Percentiles rank a stretch among this genome's conserved stretches.
Evolutionary conservation across 73 alveolate species (phyloP).

Genomic region (Paramecium caudatum): DNA sequence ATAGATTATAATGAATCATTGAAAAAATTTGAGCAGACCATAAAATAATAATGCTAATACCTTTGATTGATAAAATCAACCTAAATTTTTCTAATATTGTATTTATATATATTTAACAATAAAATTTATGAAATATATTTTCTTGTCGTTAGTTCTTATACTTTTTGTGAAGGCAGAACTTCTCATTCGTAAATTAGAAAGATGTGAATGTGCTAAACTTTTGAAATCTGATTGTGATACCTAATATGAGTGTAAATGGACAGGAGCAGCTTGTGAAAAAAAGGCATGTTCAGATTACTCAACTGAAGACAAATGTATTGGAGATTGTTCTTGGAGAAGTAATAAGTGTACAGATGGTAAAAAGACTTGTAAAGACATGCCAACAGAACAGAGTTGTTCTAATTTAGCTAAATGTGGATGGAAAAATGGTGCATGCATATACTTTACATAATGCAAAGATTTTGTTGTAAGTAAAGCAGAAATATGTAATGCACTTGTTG

Average conservation of each 20-base stretch:
- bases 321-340: slow-evolving; percentile 26
- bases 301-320: slow-evolving; percentile 23
- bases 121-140: too few relatives aligned
- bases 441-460: slow-evolving; percentile 14
- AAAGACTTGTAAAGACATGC: slow-evolving; percentile 20
- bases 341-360: background rate
- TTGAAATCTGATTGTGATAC: slow-evolving; percentile 12
- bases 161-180: too few relatives aligned
- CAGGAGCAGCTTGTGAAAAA: background rate
- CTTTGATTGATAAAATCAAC: too few relatives aligned
- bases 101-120: too few relatives aligned
- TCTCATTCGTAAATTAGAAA: background rate
- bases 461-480: background rate
- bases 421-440: slow-evolving; percentile 11
- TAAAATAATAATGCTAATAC: background rate
- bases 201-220: slow-evolving; percentile 14
- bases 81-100: too few relatives aligned
- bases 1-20: background rate
- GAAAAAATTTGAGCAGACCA: background rate
- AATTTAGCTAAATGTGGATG: slow-evolving; percentile 36
- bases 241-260: slow-evolving; percentile 25
- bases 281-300: slow-evolving; percentile 3
- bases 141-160: too few relatives aligned
- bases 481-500: background rate
- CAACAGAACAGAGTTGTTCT: slow-evolving; percentile 32